Evolutionary conservation across 768 basidiomycete species (phyloP).

Genomic region (Auricularia cornea): DNA sequence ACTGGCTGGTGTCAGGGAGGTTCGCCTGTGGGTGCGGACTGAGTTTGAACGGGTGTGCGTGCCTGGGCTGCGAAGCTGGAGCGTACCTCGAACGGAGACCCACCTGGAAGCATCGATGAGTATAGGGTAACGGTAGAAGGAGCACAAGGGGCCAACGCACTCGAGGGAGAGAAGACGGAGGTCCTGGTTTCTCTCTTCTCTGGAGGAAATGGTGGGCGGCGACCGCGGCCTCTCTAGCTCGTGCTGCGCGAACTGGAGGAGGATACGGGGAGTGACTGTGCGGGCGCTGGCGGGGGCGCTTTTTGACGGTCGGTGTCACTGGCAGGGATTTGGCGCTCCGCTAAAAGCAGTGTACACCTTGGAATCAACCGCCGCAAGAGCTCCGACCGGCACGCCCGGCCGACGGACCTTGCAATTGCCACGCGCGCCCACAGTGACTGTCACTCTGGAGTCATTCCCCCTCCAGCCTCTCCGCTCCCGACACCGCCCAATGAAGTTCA

Average conservation of each 20-base stretch:
- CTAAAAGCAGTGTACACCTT: not conserved
- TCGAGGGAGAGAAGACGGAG: not conserved
- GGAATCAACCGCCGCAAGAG: not conserved
- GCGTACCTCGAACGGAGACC: not conserved
- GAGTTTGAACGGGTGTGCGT: not conserved
- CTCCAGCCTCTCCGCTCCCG: not conserved
- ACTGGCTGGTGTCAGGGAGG: conserved; percentile 1
- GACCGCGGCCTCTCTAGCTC: not conserved
- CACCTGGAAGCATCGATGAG: not conserved
- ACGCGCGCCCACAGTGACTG: not conserved
- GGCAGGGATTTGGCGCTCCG: not conserved
- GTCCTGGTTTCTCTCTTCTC: not conserved
- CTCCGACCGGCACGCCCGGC: not conserved
- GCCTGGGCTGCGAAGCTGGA: not conserved
- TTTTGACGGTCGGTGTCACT: not conserved
- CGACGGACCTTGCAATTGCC: no score
- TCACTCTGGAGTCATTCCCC: not conserved
- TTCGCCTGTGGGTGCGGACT: not conserved
- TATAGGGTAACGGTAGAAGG: not conserved
- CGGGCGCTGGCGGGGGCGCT: no score
- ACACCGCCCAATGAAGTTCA: not conserved
- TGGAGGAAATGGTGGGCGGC: not conserved
- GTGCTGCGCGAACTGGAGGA: not conserved
- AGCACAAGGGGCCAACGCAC: not conserved
- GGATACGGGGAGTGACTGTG: not conserved